Conservation (phyloP, 208 protist genomes). For the Blechomonas ayalai region DNA sequence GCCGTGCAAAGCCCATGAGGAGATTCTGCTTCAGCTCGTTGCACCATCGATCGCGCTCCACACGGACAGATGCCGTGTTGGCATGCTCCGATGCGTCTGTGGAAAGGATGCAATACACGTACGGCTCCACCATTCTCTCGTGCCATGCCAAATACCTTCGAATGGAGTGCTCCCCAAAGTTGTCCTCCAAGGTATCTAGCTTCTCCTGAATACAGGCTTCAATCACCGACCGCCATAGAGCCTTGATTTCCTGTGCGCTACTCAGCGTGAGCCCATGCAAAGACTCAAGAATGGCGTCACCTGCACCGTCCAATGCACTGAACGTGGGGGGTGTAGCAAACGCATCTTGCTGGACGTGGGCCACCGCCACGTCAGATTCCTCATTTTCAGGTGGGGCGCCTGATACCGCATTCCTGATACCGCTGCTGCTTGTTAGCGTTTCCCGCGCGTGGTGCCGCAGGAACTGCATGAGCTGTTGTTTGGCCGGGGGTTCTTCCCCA, state of each 20-base stretch:
- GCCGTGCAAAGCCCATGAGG: constrained; percentile 39
- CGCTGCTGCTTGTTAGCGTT: constrained; percentile 1
- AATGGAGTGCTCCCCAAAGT: constrained; percentile 50
- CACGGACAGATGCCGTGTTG: constrained; percentile 6
- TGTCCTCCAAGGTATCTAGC: constrained; percentile 47
- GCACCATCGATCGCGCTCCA: constrained; percentile 59
- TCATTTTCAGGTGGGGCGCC: constrained; percentile 1
- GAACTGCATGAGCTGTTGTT: constrained; percentile 37
- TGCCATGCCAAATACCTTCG: constrained; percentile 53
- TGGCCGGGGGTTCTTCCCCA: constrained; percentile 38
- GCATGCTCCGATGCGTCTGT: constrained; percentile 4
- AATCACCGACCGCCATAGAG: constrained; percentile 53
- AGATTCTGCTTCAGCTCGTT: constrained; percentile 50
- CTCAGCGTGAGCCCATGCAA: constrained; percentile 65
- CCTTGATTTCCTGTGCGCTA: constrained; percentile 39
- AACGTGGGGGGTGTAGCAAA: too few species aligned
- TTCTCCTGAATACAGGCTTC: constrained; percentile 33
- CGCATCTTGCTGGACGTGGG: neutral
- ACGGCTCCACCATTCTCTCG: constrained; percentile 56
- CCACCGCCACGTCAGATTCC: neutral
- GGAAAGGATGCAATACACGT: constrained; percentile 48
- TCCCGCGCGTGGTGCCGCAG: constrained; percentile 27
- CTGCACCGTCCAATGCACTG: neutral
- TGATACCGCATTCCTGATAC: neutral
- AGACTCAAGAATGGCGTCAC: constrained; percentile 32